Base-by-base conservation (phyloP, 257 asterid genomes). In the Lavandula angustifolia region DNA sequence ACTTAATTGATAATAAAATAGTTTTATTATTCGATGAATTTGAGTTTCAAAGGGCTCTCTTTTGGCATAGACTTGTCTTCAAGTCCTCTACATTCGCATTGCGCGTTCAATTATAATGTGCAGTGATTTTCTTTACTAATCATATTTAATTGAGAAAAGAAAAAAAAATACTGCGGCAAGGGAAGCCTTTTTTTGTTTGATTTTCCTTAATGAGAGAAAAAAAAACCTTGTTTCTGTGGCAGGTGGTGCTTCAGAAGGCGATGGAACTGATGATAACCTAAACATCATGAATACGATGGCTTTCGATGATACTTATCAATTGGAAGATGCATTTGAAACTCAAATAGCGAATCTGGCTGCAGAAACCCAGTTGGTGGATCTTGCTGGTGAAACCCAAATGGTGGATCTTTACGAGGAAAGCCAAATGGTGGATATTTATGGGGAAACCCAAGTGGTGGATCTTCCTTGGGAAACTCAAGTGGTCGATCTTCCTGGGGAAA, bases 261-360 rank as follows among this genome's bases (percentile, higher is more conserved):
- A 41, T 35, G 78, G 66, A 35, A 73, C 50, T 60, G 75, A 76
- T 69, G 85, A 66, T 60, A 67, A 66, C 44, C 66, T 27, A 35
- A 65, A 48, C 76, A 53, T 72, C 22, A 73, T 58, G 33, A 47
- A 71, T 58, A 71, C 74, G 3, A 41, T 76, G 71, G 79, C 76
- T 43, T 73, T 71, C 44, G 92, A 75, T 46, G 95, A 87, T 41
- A 49, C 74, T n/a, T 75, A 61, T 78, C 68, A 66, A 12, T 66
- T 66, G 58, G 88, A 72, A 29, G 83, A 80, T 66, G 94, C 73
- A 41, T 86, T 81, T 64, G 95, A 84, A 78, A 84, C 91, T 4
- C 84, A 80, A 68, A 61, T 64, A 34, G 31, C 58, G 62, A 63
- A 75, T 71, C 64, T 56, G 31, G 79, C 60, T 55, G 75, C 57